A percentile compares a stretch with the other conserved stretches of the same genome.
phyloP scores from a whole-genome alignment of 257 asterid genomes.

The Solanum chilense region DNA sequence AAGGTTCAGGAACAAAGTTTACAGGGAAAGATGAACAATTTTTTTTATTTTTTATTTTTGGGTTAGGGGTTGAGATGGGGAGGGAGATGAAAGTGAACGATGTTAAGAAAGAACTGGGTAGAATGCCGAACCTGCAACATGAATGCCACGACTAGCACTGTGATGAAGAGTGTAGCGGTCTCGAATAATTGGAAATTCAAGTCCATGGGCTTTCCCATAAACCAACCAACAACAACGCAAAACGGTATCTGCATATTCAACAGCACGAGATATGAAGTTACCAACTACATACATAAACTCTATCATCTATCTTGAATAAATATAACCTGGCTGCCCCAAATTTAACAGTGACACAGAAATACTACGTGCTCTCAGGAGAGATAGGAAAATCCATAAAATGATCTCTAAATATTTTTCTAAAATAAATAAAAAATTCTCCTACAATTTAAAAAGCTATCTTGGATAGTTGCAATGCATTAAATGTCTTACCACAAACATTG shows the following conservation, averaged over 20 bases:
- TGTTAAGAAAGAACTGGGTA: not conserved
- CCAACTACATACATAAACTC: not conserved
- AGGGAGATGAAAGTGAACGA: not conserved
- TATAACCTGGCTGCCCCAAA: not conserved
- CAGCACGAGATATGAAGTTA: not conserved
- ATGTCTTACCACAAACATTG: constrained; percentile 88
- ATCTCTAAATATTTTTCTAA: not conserved
- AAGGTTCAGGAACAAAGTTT: not conserved
- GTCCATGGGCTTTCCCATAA: constrained; percentile 94
- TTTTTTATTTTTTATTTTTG: not conserved
- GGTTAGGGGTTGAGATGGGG: not conserved
- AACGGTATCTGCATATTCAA: constrained; percentile 77
- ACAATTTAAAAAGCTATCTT: not conserved
- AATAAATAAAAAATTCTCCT: not conserved
- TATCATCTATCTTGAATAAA: not conserved
- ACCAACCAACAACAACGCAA: constrained; percentile 96
- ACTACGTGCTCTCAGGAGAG: not conserved
- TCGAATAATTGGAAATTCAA: constrained; percentile 95
- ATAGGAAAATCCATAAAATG: not conserved
- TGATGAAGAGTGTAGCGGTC: constrained; percentile 92
- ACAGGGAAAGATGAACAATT: not conserved
- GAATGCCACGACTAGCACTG: constrained; percentile 96
- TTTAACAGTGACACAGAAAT: not conserved
- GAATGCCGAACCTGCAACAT: constrained; percentile 76
- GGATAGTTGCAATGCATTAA: not conserved